Evolutionary conservation across 768 basidiomycete genomes (phyloP).

Genomic region (Gymnopilus dilepis): DNA sequence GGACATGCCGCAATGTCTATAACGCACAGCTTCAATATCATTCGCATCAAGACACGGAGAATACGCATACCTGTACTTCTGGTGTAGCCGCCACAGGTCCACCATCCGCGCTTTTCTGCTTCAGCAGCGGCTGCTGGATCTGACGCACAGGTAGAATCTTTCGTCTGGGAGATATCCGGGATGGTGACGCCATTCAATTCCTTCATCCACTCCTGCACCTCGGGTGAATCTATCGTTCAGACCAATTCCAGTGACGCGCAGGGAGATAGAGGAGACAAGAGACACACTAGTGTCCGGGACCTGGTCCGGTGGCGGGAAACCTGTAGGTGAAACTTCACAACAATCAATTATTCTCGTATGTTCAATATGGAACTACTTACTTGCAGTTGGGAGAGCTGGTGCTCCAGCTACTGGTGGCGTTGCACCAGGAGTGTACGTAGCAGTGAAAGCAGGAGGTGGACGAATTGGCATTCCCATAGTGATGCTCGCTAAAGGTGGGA

Average conservation of each 20-base stretch:
- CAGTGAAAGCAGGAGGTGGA: conserved; percentile 49
- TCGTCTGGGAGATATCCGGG: conserved; percentile 64
- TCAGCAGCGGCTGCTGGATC: conserved; percentile 59
- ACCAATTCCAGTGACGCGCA: not conserved
- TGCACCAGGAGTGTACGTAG: conserved; percentile 64
- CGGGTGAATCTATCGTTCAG: conserved; percentile 48
- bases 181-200: conserved; percentile 75
- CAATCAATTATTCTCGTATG: not conserved
- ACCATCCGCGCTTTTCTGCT: conserved; percentile 75
- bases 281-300: conserved; percentile 62
- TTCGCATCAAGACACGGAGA: conserved; percentile 1
- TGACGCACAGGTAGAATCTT: conserved; percentile 67
- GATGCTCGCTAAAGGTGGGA: conserved; percentile 64
- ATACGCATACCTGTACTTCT: conserved; percentile 45
- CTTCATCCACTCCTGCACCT: conserved; percentile 75
- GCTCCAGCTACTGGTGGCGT: conserved; percentile 67
- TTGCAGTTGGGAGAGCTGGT: conserved; percentile 61
- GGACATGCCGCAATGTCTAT: conserved; percentile 73
- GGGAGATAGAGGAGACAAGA: not conserved
- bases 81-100: conserved; percentile 84
- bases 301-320: conserved; percentile 73
- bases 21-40: not conserved
- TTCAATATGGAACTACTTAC: conserved; percentile 40
- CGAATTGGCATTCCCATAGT: conserved; percentile 66
- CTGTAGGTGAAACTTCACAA: conserved; percentile 22